These are phyloP conservation scores for Colletotrichum paranaense DNA, from an alignment of 2,329 filamentous ascomycete genomes.

Conservation along the genomic window DNA sequence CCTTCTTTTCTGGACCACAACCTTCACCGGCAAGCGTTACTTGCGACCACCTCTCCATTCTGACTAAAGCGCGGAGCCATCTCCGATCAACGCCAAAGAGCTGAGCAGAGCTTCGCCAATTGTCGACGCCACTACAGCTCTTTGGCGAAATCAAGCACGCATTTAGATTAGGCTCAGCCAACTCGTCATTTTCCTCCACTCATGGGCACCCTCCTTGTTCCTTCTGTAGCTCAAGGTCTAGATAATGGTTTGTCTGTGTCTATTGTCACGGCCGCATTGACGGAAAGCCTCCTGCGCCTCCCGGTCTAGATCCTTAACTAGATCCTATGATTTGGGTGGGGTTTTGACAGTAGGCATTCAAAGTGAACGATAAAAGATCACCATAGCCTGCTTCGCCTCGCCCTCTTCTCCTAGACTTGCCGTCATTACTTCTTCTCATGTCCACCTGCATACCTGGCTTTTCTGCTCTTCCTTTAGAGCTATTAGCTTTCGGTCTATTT, in stretches of 20 bases:
- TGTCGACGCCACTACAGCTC: not conserved
- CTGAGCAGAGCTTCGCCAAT: not conserved
- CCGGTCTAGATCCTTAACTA: not conserved
- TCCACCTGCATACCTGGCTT: not conserved
- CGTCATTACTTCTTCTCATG: not conserved
- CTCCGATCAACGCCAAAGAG: conserved; percentile 19
- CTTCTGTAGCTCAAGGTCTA: not conserved
- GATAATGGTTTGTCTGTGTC: not conserved
- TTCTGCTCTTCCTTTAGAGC: not conserved
- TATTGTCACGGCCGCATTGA: conserved; percentile 6
- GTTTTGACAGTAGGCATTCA: not conserved
- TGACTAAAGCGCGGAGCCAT: conserved; percentile 7
- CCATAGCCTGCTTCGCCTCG: not conserved
- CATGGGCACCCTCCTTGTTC: conserved; percentile 1
- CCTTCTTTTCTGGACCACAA: not conserved
- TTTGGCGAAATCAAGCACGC: conserved; percentile 4
- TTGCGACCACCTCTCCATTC: not conserved
- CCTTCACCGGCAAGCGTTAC: not conserved
- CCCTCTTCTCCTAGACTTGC: too few relatives aligned
- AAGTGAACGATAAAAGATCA: conserved; percentile 4
- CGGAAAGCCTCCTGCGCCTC: not conserved
- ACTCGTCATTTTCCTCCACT: conserved; percentile 24
- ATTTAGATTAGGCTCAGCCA: conserved; percentile 22
- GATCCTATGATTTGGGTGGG: not conserved
- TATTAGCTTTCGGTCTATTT: not conserved